Evolutionary conservation across 1,284 basidiomycete genomes (phyloP).

Genomic region (Moniliella sp.): DNA sequence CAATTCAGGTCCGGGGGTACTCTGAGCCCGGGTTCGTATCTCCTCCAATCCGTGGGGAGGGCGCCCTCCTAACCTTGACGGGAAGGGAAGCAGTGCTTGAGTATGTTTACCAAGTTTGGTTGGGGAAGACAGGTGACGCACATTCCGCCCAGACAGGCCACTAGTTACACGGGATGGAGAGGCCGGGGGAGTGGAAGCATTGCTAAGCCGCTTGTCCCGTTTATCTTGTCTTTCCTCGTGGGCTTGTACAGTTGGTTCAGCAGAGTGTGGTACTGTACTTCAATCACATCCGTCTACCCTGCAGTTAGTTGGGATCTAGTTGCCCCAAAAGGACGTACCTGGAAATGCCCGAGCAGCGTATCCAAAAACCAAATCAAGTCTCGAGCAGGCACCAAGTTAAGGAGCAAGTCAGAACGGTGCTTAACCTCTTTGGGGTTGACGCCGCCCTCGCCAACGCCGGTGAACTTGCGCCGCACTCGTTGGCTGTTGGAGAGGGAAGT

Average conservation of each 20-base stretch:
- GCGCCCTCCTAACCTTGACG: too few species aligned
- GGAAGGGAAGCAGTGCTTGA: too few species aligned
- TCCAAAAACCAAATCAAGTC: slow-evolving; percentile 80
- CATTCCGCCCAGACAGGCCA: too few species aligned
- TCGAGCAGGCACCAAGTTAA: slow-evolving; percentile 61
- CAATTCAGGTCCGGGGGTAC: too few species aligned
- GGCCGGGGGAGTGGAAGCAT: neutral
- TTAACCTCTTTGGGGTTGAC: slow-evolving; percentile 46
- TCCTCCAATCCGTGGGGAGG: too few species aligned
- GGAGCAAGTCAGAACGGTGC: slow-evolving; percentile 40
- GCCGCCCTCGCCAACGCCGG: slow-evolving; percentile 63
- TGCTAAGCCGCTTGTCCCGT: neutral
- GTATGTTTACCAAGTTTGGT: too few species aligned
- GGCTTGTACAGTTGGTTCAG: slow-evolving; percentile 42
- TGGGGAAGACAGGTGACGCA: too few species aligned
- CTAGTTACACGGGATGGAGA: too few species aligned
- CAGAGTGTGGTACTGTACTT: slow-evolving; percentile 54
- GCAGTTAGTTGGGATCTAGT: neutral
- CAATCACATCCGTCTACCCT: slow-evolving; percentile 62
- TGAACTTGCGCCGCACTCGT: slow-evolving; percentile 57
- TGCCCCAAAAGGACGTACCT: slow-evolving; percentile 1
- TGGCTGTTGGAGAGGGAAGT: slow-evolving; percentile 58
- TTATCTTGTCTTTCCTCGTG: neutral
- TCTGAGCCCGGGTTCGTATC: too few species aligned
- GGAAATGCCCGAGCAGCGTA: slow-evolving; percentile 41